These are phyloP conservation scores for Amylostereum areolatum DNA, from an alignment of 1,284 basidiomycete species.

Conservation along the genomic window DNA sequence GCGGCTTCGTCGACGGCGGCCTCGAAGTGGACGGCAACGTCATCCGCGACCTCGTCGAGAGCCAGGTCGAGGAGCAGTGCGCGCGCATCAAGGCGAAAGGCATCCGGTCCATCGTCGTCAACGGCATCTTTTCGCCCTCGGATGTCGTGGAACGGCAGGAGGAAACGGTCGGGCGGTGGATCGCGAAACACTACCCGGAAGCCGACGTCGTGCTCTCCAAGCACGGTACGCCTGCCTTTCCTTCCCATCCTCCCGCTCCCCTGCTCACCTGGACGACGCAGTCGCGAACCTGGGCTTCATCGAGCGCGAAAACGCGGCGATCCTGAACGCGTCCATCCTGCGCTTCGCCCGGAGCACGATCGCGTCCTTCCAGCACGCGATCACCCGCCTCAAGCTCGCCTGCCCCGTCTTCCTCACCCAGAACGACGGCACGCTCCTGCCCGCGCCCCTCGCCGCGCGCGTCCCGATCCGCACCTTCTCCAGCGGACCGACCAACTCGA, in stretches of 20 bases:
- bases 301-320: slow-evolving; percentile 57
- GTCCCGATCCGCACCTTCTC: slow-evolving; percentile 60
- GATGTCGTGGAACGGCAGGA: slow-evolving; percentile 36
- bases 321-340: slow-evolving; percentile 54
- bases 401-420: slow-evolving; percentile 55
- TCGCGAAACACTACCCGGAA: slow-evolving; percentile 28
- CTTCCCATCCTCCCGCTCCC: slow-evolving; percentile 20
- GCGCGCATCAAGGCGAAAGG: slow-evolving; percentile 33
- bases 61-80: slow-evolving; percentile 37
- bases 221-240: slow-evolving; percentile 24
- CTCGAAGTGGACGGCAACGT: slow-evolving; percentile 46
- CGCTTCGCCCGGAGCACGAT: slow-evolving; percentile 47
- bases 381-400: slow-evolving; percentile 35
- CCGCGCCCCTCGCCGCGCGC: slow-evolving; percentile 41
- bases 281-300: slow-evolving; percentile 52
- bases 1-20: slow-evolving; percentile 41
- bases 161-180: slow-evolving; percentile 37
- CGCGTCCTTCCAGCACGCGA: slow-evolving; percentile 42
- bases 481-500: slow-evolving; percentile 55
- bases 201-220: slow-evolving; percentile 37
- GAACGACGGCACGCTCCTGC: slow-evolving; percentile 54
- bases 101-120: slow-evolving; percentile 33
- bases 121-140: slow-evolving; percentile 46
- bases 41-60: slow-evolving; percentile 32
- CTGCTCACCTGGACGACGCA: slow-evolving; percentile 13